Evolutionary conservation across 371 early-diverging fungal species (phyloP).

Genomic region (Mortierella sp.): DNA sequence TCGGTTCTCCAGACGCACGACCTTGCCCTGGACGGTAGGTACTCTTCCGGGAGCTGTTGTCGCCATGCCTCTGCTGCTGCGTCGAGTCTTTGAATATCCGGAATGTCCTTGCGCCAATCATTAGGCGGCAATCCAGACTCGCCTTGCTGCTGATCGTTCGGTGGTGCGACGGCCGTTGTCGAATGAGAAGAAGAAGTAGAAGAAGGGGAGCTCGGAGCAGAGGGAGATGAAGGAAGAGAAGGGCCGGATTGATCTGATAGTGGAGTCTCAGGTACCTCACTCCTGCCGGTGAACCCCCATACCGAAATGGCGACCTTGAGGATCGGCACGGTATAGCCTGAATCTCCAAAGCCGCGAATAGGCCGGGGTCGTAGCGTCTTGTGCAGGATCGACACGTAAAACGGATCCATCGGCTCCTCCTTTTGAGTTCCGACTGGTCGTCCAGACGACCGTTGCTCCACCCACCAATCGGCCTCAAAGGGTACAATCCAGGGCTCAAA

Average conservation of each 20-base stretch:
- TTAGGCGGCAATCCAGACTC: background rate
- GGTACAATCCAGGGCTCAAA: background rate
- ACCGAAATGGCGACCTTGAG: background rate
- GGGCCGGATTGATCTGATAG: background rate
- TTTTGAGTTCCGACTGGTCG: background rate
- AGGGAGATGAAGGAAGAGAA: background rate
- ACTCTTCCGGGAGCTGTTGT: background rate
- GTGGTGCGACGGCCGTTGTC: background rate
- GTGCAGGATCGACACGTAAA: background rate
- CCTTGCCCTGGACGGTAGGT: background rate
- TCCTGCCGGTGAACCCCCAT: background rate
- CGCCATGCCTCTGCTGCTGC: background rate
- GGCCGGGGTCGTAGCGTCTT: background rate
- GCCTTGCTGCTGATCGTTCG: background rate
- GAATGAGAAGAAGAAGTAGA: background rate
- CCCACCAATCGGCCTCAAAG: background rate
- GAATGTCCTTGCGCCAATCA: background rate
- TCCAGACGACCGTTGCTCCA: background rate
- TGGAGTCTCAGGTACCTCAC: background rate
- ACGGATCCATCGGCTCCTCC: background rate
- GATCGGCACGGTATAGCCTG: background rate
- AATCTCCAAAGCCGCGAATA: background rate
- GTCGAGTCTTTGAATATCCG: background rate
- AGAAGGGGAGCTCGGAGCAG: too few species aligned
- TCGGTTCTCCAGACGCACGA: background rate